Base-by-base conservation (phyloP, 2,329 filamentous ascomycete genomes). In the Phoma sp. region DNA sequence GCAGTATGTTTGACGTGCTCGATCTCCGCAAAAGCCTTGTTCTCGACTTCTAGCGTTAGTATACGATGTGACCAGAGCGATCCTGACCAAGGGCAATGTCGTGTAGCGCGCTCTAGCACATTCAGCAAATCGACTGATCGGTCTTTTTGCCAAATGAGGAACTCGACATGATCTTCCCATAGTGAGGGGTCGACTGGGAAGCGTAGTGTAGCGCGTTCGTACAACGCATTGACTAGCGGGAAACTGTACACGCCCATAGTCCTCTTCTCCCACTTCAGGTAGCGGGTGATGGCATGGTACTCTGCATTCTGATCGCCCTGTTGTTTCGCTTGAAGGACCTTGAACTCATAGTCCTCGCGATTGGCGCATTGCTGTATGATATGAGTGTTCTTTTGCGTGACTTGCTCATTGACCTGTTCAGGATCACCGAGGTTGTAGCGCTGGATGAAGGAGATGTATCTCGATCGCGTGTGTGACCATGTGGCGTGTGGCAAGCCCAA, bases 31-130 rank as follows among this genome's bases (percentile, higher is more conserved):
- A 96, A 96, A 0, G 88, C 82, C 59, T 88, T 84, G 28, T 85
- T 84, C 56, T 91, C 88, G 38, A 91, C 85, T 75, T 98, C 95
- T 3, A 92, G 90, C 17, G 87, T 89, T 46, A 97, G 77, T 21
- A 99, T 88, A 61, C 93, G 93, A 61, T 93, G 87, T 6, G 91
- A 91, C 95, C 95, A 99, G 6, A 99, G 82, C 23, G 85, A 83
- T 14, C 95, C 95, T 6, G 92, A 96, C 89, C 92, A 96, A 2
- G 95, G 93, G 65, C 93, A 96, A 74, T 98, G 95, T 36, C 88
- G 85, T 9, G 93, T 95, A 11, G 92, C 92, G 60, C 92, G 85
- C 65, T 92, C 87, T 2, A 96, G 81, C 6, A 93, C 83, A 39
- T 91, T 84, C 9, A 96, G 82, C 30, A 90, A 74, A 9, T 79